Base-by-base conservation (phyloP, 306 rosid genomes). In the Medicago ruthenica region DNA sequence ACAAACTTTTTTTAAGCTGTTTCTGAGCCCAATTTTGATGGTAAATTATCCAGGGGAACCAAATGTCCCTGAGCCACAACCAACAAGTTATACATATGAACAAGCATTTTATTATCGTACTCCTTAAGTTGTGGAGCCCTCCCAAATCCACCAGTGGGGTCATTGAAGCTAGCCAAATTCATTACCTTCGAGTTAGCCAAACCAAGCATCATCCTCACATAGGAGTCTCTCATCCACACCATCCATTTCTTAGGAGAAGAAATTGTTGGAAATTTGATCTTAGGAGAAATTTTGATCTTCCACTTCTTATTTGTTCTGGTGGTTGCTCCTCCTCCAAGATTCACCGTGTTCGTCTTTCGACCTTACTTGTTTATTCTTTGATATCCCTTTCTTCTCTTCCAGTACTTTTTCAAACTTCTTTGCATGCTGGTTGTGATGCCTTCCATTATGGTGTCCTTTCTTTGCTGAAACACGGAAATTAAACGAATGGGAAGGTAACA, bases 141-240 rank as follows among this genome's bases (percentile, higher is more conserved):
- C 1, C 78, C 84, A 22, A 83, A 76, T 8, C 71, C 80, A 3
- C 64, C 74, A 0, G 70, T 10, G 16, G 75, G 41, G 54, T 17
- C 67, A 17, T 69, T 73, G 1, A 7, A 60, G 40, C 82, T 81
- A 31, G 76, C 53, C 37, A 84, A 59, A 10, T 68, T 70, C 65
- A 86, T 41, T 27, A 58, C 82, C 68, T 79, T 79, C 8, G 97
- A 87, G 82, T 73, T 89, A 0, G 96, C 96, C 37, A 94, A 60
- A 50, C 88, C 73, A 70, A 90, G 14, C 98, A 94, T 94, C 77
- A 90, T 87, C 3, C 80, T 78, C 6, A 92, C 86, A 64, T 94
- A 92, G 1, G 89, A 82, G 60, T 94, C 97, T 27, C 98, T 88
- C 4, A 92, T 83, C 96, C 98, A 90, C 21, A 86, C 34, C 15